Evolutionary conservation across 352 stramenopile species (phyloP), one percentile per base, ranked within the genome.

Genomic region (Poterioochromonas sp.): DNA sequence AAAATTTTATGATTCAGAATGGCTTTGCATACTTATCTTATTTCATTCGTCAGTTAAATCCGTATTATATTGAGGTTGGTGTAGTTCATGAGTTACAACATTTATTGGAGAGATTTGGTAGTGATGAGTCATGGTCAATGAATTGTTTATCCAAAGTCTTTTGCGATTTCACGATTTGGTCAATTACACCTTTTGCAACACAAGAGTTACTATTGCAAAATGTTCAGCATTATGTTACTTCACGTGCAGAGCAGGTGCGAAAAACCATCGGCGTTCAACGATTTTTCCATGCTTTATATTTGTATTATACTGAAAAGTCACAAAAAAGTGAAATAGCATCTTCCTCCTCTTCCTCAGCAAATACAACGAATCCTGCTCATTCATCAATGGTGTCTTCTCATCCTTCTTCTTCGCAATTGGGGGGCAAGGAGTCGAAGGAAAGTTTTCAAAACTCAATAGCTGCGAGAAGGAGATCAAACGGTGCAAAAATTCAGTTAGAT

Each of bases 31-130:
- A 77, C 49, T 71, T 82, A 39, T 51, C 43, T 11, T 60, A 74
- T 77, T 82, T 73, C 76, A 73, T 82, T 15, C 76, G 82, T 41
- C 60, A 76, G 20, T 73, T 81, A 69, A 77, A 62, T 43, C 79
- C 79, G 12, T 62, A 78, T 41, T 73, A 79, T 43, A 71, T 82
- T 62, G 76, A 32, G 35, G 15, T 76, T 11, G 68, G 51, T 35
- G 79, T 80, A 60, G 41, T 82, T 1, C n/a, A 73, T 18, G 65
- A 82, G 26, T 53, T 80, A 35, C 71, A 68, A 60, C 37, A 60
- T 20, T 39, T 76, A 29, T 37, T 51, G 29, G 79, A 82, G 41
- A 60, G 73, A 49, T 68, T 82, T 18, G 79, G 60, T 54, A 76
- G 76, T 58, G 79, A 77, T 70, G 77, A 82, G 51, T 58, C 79